These are phyloP conservation scores for Serendipita sp. DNA, from an alignment of 1,284 basidiomycete species.

Conservation along the genomic window DNA sequence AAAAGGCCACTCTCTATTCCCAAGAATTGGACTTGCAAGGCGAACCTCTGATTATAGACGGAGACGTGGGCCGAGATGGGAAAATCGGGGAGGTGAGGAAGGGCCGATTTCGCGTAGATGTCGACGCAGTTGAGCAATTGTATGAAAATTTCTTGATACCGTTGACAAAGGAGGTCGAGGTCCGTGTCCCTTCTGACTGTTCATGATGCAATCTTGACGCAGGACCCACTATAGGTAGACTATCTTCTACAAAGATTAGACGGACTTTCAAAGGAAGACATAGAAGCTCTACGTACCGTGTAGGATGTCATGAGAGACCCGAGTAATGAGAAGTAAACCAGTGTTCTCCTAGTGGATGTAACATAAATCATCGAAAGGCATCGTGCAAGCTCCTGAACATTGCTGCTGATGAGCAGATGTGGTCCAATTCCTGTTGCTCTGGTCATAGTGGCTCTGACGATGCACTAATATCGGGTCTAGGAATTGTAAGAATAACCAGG, in stretches of 20 bases:
- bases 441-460: too few relatives aligned
- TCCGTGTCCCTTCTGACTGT: constrained; percentile 25
- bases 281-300: constrained; percentile 44
- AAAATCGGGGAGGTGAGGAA: constrained; percentile 34
- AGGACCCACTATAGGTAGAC: constrained; percentile 52
- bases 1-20: constrained; percentile 88
- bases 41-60: constrained; percentile 26
- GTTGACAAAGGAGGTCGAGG: constrained; percentile 96
- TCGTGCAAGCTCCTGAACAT: too few relatives aligned
- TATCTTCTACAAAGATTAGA: constrained; percentile 79
- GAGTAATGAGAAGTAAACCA: too few relatives aligned
- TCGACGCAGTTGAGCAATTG: constrained; percentile 81
- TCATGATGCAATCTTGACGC: constrained; percentile 7
- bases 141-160: constrained; percentile 95
- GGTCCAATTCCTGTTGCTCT: too few relatives aligned
- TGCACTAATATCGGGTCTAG: too few relatives aligned
- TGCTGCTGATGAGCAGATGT: too few relatives aligned
- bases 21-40: constrained; percentile 75
- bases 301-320: not conserved
- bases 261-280: constrained; percentile 62
- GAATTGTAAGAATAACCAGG: too few relatives aligned
- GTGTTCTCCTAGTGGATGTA: too few relatives aligned
- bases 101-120: constrained; percentile 49
- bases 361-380: too few relatives aligned
- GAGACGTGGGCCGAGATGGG: constrained; percentile 11